Conservation (phyloP, 2,329 filamentous ascomycete genomes). For the Arthrobotrys conoides region DNA sequence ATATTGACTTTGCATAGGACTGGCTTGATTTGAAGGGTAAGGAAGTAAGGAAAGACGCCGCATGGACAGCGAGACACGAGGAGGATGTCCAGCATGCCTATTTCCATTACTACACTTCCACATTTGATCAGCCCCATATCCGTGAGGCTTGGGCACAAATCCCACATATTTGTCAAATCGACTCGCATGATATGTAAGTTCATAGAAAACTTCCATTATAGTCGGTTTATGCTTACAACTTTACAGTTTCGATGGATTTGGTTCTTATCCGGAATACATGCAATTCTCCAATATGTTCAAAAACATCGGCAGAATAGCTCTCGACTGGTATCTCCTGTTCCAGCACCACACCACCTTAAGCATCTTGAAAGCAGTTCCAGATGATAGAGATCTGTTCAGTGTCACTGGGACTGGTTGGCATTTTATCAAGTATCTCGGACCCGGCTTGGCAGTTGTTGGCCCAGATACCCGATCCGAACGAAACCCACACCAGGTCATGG, state of each 20-base stretch:
- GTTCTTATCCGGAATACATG: slow-evolving; percentile 98
- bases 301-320: slow-evolving; percentile 94
- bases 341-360: slow-evolving; percentile 97
- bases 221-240: slow-evolving; percentile 54
- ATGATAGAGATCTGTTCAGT: slow-evolving; percentile 93
- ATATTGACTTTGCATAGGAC: slow-evolving; percentile 70
- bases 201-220: not conserved
- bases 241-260: slow-evolving; percentile 91
- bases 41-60: slow-evolving; percentile 88
- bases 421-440: slow-evolving; percentile 96
- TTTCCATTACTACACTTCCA: slow-evolving; percentile 98
- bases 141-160: slow-evolving; percentile 98
- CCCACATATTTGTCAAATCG: slow-evolving; percentile 90
- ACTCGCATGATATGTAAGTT: slow-evolving; percentile 97
- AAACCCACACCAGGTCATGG: slow-evolving; percentile 91
- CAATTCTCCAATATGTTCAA: slow-evolving; percentile 98
- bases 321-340: slow-evolving; percentile 98
- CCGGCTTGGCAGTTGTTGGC: slow-evolving; percentile 88
- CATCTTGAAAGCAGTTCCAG: slow-evolving; percentile 87
- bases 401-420: slow-evolving; percentile 98
- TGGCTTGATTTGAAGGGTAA: slow-evolving; percentile 95
- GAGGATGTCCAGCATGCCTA: slow-evolving; percentile 96
- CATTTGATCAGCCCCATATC: slow-evolving; percentile 96
- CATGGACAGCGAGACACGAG: slow-evolving; percentile 94
- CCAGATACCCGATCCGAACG: slow-evolving; percentile 93